phyloP scores from a whole-genome alignment of 2,329 filamentous ascomycete genomes.

The Scleromitrula shiraiana region DNA sequence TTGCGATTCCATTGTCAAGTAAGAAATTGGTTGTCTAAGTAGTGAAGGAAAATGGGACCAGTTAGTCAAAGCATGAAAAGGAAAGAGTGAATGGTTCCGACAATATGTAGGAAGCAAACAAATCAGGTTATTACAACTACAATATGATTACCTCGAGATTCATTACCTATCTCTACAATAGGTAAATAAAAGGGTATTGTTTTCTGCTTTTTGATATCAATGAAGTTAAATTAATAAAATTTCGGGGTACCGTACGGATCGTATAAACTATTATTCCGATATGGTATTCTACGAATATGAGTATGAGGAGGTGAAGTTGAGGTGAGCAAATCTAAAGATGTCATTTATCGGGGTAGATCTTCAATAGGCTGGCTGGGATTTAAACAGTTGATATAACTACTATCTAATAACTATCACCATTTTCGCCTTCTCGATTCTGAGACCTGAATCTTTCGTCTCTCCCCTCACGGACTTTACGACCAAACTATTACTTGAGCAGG shows the following conservation, averaged over 20 bases:
- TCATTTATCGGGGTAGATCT: too few species aligned
- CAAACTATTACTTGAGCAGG: too few species aligned
- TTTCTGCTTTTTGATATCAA: too few species aligned
- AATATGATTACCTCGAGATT: background rate
- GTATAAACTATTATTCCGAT: background rate
- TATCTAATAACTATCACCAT: too few species aligned
- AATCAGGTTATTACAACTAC: background rate
- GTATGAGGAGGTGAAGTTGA: background rate
- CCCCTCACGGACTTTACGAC: too few species aligned
- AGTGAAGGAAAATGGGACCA: background rate
- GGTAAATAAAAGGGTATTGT: background rate
- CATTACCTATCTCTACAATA: background rate
- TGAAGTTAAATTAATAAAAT: background rate
- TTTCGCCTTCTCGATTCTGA: too few species aligned
- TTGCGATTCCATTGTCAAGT: constrained; percentile 6
- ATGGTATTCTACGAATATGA: background rate
- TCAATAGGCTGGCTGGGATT: background rate
- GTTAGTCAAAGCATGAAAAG: background rate
- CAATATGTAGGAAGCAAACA: too few species aligned
- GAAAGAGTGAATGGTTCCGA: background rate
- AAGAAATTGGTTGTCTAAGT: background rate
- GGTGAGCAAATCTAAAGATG: background rate
- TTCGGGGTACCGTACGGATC: background rate
- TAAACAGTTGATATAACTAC: background rate
- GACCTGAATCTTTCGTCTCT: too few species aligned